Conservation (phyloP, 768 basidiomycete species). For the Termitomyces sp. region DNA sequence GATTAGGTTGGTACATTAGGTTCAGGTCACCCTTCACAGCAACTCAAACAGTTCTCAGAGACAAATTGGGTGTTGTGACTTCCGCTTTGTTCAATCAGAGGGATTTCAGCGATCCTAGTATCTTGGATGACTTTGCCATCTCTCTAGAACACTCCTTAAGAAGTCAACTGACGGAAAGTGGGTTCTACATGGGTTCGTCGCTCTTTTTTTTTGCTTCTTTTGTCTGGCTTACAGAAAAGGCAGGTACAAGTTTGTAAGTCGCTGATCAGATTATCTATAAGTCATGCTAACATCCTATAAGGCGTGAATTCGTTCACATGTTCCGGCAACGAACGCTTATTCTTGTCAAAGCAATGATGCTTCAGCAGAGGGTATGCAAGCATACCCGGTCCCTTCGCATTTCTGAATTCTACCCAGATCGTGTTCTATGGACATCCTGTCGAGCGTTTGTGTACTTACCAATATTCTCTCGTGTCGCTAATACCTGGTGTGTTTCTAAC, state of each 20-base stretch:
- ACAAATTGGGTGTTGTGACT: constrained; percentile 93
- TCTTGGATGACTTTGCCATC: constrained; percentile 82
- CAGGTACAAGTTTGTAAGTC: constrained; percentile 68
- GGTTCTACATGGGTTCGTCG: constrained; percentile 86
- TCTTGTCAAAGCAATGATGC: constrained; percentile 91
- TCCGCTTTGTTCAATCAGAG: constrained; percentile 85
- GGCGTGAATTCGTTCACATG: constrained; percentile 88
- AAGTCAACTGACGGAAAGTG: constrained; percentile 84
- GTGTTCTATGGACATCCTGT: constrained; percentile 98
- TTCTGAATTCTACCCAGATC: constrained; percentile 46
- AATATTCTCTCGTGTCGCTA: constrained; percentile 93
- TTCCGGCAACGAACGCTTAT: constrained; percentile 90
- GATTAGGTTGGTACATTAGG: constrained; percentile 54
- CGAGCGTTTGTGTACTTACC: constrained; percentile 92
- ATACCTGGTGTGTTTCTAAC: constrained; percentile 64
- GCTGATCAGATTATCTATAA: not conserved
- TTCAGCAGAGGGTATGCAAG: constrained; percentile 75
- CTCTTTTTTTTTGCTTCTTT: not conserved
- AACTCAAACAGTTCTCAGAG: constrained; percentile 35
- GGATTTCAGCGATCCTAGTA: constrained; percentile 83
- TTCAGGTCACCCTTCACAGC: not conserved
- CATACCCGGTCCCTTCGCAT: not conserved
- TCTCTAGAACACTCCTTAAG: constrained; percentile 74
- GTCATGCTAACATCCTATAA: constrained; percentile 23
- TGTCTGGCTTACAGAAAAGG: not conserved